phyloP scores from a whole-genome alignment of 805 yeast species.

The Metschnikowia koreensis region DNA sequence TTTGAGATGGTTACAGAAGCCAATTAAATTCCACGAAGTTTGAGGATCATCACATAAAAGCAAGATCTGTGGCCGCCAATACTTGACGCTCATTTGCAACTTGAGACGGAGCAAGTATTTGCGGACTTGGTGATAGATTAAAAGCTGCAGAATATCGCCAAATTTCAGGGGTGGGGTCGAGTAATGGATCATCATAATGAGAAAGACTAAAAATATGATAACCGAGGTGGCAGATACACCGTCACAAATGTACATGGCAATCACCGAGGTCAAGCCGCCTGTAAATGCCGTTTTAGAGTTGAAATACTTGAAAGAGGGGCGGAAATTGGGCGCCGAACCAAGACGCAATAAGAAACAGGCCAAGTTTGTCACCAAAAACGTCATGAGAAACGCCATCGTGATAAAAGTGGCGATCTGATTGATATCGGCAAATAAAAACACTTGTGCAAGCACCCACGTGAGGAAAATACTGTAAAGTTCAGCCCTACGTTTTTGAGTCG shows the following conservation, averaged over 20 bases:
- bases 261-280: conserved; percentile 67
- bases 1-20: conserved; percentile 90
- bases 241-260: conserved; percentile 94
- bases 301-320: conserved; percentile 92
- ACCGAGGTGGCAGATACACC: conserved; percentile 82
- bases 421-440: conserved; percentile 84
- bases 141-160: conserved; percentile 96
- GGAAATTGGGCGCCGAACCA: conserved; percentile 95
- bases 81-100: conserved; percentile 87
- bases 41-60: conserved; percentile 88
- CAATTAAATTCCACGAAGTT: conserved; percentile 86
- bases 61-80: conserved; percentile 96
- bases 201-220: conserved; percentile 57
- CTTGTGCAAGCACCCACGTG: conserved; percentile 81
- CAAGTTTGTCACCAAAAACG: conserved; percentile 88
- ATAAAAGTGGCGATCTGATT: conserved; percentile 93
- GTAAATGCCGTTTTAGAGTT: conserved; percentile 74
- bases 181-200: conserved; percentile 82
- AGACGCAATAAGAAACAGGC: conserved; percentile 88
- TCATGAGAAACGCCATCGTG: conserved; percentile 96
- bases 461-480: conserved; percentile 65
- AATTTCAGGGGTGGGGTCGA: conserved; percentile 92
- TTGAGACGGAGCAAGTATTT: conserved; percentile 79
- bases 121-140: conserved; percentile 94
- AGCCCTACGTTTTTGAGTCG: conserved; percentile 44